A percentile compares a stretch with the other conserved stretches of the same genome.
Evolutionary conservation across 2,329 filamentous ascomycete species (phyloP).

Genomic region (Ophiostoma himal-ulmi): DNA sequence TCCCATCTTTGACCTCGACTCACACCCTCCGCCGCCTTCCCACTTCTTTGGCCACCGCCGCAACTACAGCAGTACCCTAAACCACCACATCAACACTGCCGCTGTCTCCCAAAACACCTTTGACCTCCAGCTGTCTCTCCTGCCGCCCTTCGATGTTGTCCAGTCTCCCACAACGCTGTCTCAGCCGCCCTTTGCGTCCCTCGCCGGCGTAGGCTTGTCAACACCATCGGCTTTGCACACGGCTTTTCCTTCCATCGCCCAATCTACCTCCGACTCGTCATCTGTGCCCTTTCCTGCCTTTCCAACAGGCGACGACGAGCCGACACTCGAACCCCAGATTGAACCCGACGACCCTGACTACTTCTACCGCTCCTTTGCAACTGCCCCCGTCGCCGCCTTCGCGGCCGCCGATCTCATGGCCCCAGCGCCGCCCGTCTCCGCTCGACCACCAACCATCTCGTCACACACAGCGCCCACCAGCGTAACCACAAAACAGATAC

Average conservation of each 20-base stretch:
- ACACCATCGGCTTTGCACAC: not conserved
- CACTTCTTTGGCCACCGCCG: conserved; percentile 4
- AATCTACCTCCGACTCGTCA: not conserved
- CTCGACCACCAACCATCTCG: conserved; percentile 2
- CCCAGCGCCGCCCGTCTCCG: conserved; percentile 36
- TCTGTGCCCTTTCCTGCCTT: conserved; percentile 7
- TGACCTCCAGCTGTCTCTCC: conserved; percentile 17
- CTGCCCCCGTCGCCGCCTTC: conserved; percentile 13
- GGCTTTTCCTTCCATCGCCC: conserved; percentile 12
- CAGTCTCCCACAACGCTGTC: conserved; percentile 6
- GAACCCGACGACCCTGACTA: conserved; percentile 16
- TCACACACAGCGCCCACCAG: not conserved
- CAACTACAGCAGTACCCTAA: not conserved
- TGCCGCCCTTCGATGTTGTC: conserved; percentile 15
- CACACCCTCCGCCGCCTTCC: not conserved
- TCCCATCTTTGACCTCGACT: conserved; percentile 8
- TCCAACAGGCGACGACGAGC: conserved; percentile 24
- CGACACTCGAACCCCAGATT: not conserved
- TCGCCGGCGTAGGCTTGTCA: conserved; percentile 10
- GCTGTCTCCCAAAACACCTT: not conserved
- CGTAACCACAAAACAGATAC: conserved; percentile 35
- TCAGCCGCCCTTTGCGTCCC: conserved; percentile 12
- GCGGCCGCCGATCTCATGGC: conserved; percentile 36
- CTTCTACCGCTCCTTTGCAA: conserved; percentile 27
- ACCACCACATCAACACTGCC: conserved; percentile 4